These are phyloP conservation scores for Begonia fuchsioides DNA, from an alignment of 306 rosid species.

Conservation along the genomic window DNA sequence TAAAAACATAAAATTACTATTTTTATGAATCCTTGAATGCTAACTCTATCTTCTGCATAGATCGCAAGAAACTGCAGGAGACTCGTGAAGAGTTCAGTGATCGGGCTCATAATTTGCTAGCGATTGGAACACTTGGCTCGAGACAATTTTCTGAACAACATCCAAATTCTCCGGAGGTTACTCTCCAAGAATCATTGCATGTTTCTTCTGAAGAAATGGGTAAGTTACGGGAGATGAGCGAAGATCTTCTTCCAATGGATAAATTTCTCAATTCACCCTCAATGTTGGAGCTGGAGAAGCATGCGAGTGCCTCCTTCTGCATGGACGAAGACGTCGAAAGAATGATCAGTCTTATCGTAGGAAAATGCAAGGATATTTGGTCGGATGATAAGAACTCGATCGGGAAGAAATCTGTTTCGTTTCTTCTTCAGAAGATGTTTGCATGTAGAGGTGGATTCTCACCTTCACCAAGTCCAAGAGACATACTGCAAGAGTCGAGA, in stretches of 20 bases:
- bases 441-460: conserved; percentile 79
- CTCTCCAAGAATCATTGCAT: conserved; percentile 50
- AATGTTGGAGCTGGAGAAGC: conserved; percentile 83
- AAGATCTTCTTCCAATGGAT: conserved; percentile 68
- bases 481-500: conserved; percentile 76
- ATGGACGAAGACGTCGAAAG: conserved; percentile 73
- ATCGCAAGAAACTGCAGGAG: conserved; percentile 49
- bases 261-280: conserved; percentile 96
- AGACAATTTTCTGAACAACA: conserved; percentile 29
- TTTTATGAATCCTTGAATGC: no score
- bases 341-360: conserved; percentile 72
- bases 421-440: conserved; percentile 79
- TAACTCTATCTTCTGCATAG: conserved; percentile 17
- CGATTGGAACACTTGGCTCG: conserved; percentile 92
- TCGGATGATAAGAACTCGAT: conserved; percentile 46
- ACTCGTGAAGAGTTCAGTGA: conserved; percentile 83
- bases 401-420: conserved; percentile 78
- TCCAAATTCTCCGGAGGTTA: conserved; percentile 27
- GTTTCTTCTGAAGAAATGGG: conserved; percentile 92
- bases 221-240: conserved; percentile 65
- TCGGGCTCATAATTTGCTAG: conserved; percentile 80
- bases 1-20: no score
- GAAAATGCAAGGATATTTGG: conserved; percentile 65
- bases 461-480: conserved; percentile 64
- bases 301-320: conserved; percentile 51